phyloP scores from a whole-genome alignment of 306 rosid species.

The Ziziphus jujuba region DNA sequence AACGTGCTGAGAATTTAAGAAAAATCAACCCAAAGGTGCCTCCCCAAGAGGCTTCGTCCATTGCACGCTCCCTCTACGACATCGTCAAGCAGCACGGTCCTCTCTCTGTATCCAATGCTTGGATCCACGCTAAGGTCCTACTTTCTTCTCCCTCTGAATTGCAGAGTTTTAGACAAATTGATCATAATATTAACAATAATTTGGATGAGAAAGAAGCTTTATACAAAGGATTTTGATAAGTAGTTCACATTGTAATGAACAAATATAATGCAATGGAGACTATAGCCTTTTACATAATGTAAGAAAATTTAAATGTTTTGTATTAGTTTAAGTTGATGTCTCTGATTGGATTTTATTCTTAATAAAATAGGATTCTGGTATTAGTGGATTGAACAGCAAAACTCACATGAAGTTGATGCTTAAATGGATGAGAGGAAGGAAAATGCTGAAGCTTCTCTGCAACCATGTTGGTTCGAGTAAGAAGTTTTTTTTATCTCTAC shows the following conservation, averaged over 20 bases:
- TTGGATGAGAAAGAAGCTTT: too few species aligned
- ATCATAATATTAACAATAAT: too few species aligned
- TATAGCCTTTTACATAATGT: too few species aligned
- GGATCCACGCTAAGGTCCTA: conserved; percentile 44
- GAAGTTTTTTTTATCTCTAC: conserved; percentile 40
- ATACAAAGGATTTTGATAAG: too few species aligned
- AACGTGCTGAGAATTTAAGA: conserved; percentile 49
- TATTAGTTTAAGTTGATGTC: neutral
- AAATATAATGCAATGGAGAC: too few species aligned
- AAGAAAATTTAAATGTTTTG: neutral
- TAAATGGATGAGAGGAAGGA: conserved; percentile 64
- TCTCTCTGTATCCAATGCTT: conserved; percentile 44
- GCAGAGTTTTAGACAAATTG: too few species aligned
- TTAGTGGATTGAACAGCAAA: conserved; percentile 52
- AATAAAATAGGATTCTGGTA: conserved; percentile 35
- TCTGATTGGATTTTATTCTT: neutral
- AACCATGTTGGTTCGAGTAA: conserved; percentile 49
- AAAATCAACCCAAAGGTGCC: conserved; percentile 48
- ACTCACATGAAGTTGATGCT: conserved; percentile 59
- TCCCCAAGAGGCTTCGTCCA: conserved; percentile 44
- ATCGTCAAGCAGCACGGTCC: conserved; percentile 44
- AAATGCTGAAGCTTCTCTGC: conserved; percentile 48
- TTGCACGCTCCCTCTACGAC: conserved; percentile 47
- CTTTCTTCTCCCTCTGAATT: neutral
- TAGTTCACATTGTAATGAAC: too few species aligned